Percentiles rank a stretch among this genome's conserved stretches.
These are phyloP conservation scores for Euphorbia corollata DNA, from an alignment of 441 rosid species.

Conservation along the genomic window DNA sequence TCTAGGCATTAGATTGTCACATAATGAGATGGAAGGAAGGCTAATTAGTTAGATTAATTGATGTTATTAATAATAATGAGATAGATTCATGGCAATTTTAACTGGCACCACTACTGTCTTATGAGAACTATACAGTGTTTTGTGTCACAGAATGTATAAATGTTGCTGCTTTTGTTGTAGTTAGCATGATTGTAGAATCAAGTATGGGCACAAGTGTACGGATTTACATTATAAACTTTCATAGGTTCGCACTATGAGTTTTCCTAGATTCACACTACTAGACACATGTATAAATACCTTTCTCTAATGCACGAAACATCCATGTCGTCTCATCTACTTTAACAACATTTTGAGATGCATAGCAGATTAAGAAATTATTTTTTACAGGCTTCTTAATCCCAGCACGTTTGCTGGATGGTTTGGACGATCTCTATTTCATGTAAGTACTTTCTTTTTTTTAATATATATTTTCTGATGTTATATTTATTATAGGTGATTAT, in stretches of 20 bases:
- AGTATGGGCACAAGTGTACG: no score
- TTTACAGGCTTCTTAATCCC: conserved; percentile 90
- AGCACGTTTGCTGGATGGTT: conserved; percentile 99
- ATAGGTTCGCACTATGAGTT: no score
- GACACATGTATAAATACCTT: not conserved
- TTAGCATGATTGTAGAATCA: no score
- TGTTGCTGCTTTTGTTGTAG: no score
- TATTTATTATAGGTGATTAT: not conserved
- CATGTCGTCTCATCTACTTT: not conserved
- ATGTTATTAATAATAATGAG: no score
- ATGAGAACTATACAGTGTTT: no score
- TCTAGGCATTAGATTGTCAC: not conserved
- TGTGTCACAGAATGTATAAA: no score
- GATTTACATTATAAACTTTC: no score
- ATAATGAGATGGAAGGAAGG: no score
- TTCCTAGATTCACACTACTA: not conserved
- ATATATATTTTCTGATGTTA: not conserved
- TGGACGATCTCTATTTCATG: conserved; percentile 96
- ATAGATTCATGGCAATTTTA: conserved; percentile 13
- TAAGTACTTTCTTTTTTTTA: conserved; percentile 34
- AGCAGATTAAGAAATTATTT: conserved; percentile 19
- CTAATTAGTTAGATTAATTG: no score
- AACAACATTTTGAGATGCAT: not conserved
- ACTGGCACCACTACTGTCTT: conserved; percentile 9
- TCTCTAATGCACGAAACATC: not conserved